Conservation (phyloP, 2,329 filamentous ascomycete genomes). For the Hypoxylon sp. region DNA sequence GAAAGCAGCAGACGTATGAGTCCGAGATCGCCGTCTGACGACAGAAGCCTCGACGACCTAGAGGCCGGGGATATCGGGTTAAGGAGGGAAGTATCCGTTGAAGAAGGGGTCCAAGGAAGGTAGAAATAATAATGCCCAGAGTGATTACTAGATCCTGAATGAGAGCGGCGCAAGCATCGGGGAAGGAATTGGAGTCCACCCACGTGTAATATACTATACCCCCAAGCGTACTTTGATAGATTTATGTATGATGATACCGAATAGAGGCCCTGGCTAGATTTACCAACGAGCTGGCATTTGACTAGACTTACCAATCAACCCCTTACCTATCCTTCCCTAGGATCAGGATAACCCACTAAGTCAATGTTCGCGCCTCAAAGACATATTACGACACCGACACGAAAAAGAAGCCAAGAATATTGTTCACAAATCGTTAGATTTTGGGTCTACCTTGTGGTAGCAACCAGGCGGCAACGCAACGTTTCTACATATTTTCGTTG, state of each 20-base stretch:
- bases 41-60: not conserved
- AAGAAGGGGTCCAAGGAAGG: not conserved
- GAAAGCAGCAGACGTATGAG: slow-evolving; percentile 5
- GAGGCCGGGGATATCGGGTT: slow-evolving; percentile 4
- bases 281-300: not conserved
- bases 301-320: not conserved
- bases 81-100: not conserved
- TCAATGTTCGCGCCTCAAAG: not conserved
- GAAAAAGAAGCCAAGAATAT: slow-evolving; percentile 31
- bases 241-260: not conserved
- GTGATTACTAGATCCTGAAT: not conserved
- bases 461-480: slow-evolving; percentile 47
- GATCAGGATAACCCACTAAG: not conserved
- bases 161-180: not conserved
- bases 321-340: not conserved
- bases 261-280: not conserved
- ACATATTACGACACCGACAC: not conserved
- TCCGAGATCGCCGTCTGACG: not conserved
- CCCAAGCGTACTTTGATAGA: not conserved
- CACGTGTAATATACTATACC: not conserved
- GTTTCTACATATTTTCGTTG: slow-evolving; percentile 45
- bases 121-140: not conserved
- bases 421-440: slow-evolving; percentile 51
- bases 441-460: slow-evolving; percentile 49
- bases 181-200: not conserved